These are phyloP conservation scores for Dendrocalamus sinicus DNA, from an alignment of 176 grass and related monocot genomes.

Conservation along the genomic window DNA sequence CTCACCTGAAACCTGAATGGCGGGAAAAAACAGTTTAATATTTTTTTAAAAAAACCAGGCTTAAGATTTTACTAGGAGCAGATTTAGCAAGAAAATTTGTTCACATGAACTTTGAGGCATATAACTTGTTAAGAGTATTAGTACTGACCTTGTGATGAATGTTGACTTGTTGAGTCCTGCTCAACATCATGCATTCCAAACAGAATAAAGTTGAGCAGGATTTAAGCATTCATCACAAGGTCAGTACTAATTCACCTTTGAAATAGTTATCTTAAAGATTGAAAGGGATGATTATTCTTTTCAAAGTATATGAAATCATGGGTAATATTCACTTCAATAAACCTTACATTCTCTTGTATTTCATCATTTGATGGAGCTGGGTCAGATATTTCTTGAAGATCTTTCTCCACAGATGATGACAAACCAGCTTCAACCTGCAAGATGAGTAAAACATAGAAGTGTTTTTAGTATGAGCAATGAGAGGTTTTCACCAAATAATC, in stretches of 20 bases:
- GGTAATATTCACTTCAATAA: not conserved
- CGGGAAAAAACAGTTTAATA: not conserved
- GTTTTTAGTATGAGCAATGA: constrained; percentile 10
- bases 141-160: constrained; percentile 41
- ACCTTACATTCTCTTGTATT: constrained; percentile 43
- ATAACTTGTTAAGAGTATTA: constrained; percentile 26
- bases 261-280: constrained; percentile 9
- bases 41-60: not conserved
- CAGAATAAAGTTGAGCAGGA: not conserved
- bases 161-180: constrained; percentile 41
- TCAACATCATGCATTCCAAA: constrained; percentile 21
- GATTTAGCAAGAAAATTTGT: constrained; percentile 28
- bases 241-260: not conserved
- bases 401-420: constrained; percentile 15
- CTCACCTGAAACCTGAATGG: constrained; percentile 49
- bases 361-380: constrained; percentile 32
- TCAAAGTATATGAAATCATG: constrained; percentile 14
- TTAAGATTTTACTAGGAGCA: constrained; percentile 23
- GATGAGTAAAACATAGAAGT: not conserved
- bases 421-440: constrained; percentile 42
- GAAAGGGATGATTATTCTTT: constrained; percentile 21
- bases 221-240: not conserved
- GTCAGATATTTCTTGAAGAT: constrained; percentile 36
- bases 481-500: constrained; percentile 2
- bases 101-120: not conserved